Percentiles rank a stretch among this genome's conserved stretches.
Conservation (phyloP, 2,329 filamentous ascomycete species). For the Hymenoscyphus linearis region DNA sequence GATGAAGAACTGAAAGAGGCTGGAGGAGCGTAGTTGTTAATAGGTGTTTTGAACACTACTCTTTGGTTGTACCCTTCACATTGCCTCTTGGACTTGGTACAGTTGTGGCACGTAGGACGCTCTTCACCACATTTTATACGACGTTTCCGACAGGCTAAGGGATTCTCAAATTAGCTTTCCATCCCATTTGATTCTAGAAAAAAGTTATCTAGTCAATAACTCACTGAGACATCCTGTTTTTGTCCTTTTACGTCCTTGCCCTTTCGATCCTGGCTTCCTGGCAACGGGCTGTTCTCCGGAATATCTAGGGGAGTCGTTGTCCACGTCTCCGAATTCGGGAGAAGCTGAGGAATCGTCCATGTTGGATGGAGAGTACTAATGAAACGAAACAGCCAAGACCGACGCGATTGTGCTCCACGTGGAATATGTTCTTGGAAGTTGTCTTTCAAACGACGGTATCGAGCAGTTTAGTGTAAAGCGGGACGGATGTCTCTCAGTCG, state of each 20-base stretch:
- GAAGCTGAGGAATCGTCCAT: conserved; percentile 6
- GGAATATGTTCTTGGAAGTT: neutral
- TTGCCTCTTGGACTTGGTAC: conserved; percentile 76
- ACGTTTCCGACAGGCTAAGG: conserved; percentile 77
- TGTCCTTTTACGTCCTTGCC: conserved; percentile 49
- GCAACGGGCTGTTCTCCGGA: conserved; percentile 9
- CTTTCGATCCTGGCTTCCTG: conserved; percentile 27
- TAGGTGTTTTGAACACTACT: conserved; percentile 72
- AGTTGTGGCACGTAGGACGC: conserved; percentile 75
- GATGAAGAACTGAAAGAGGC: conserved; percentile 33
- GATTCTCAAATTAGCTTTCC: neutral
- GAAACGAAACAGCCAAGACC: neutral
- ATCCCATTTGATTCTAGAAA: neutral
- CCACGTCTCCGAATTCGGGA: conserved; percentile 1
- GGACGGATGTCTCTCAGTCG: conserved; percentile 1
- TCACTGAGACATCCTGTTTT: conserved; percentile 90
- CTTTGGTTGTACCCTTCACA: conserved; percentile 82
- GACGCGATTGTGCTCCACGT: neutral
- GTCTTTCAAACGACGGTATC: neutral
- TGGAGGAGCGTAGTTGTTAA: conserved; percentile 47
- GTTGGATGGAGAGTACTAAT: neutral
- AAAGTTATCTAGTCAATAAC: conserved; percentile 31
- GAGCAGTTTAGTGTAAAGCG: neutral
- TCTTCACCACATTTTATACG: conserved; percentile 97
- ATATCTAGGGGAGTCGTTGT: conserved; percentile 4